Conservation (phyloP, 2,329 filamentous ascomycete species). For the Neofusicoccum parvum region DNA sequence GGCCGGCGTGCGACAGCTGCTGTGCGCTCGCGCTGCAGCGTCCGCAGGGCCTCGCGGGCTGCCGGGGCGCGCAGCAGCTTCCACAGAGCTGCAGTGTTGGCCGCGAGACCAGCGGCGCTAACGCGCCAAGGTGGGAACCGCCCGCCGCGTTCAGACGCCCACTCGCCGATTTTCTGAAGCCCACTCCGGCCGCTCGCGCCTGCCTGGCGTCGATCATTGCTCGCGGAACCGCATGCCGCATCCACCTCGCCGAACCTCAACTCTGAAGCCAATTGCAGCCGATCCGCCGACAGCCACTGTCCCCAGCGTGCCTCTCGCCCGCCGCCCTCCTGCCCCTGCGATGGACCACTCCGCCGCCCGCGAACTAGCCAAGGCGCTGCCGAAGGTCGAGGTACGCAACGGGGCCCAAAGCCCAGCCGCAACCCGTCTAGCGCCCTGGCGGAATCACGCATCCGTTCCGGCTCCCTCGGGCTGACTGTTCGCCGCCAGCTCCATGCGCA, state of each 20-base stretch:
- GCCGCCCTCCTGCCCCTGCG: not conserved
- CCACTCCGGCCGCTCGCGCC: too few relatives aligned
- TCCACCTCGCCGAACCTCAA: constrained; percentile 5
- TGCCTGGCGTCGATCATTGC: constrained; percentile 4
- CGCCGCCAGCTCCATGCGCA: constrained; percentile 72
- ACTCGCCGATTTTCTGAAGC: constrained; percentile 10
- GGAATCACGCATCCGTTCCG: constrained; percentile 23
- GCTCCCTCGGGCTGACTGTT: constrained; percentile 28
- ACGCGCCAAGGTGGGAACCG: not conserved
- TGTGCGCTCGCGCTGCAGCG: constrained; percentile 3
- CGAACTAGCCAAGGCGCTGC: constrained; percentile 39
- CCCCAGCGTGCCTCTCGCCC: too few relatives aligned
- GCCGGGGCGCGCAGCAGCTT: not conserved
- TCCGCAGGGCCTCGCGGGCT: not conserved
- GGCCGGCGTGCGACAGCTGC: not conserved
- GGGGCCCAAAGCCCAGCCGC: constrained; percentile 25
- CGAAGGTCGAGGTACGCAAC: constrained; percentile 46
- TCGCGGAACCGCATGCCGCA: constrained; percentile 8
- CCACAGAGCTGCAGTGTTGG: not conserved
- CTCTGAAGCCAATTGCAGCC: not conserved
- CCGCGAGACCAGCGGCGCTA: not conserved
- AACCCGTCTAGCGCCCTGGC: not conserved
- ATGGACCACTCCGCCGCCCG: constrained; percentile 20
- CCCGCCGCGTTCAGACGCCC: constrained; percentile 11
- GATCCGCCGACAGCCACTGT: not conserved